Evolutionary conservation across 192 early-diverging fungal genomes (phyloP).

Genomic region (Backusella psychrophila): DNA sequence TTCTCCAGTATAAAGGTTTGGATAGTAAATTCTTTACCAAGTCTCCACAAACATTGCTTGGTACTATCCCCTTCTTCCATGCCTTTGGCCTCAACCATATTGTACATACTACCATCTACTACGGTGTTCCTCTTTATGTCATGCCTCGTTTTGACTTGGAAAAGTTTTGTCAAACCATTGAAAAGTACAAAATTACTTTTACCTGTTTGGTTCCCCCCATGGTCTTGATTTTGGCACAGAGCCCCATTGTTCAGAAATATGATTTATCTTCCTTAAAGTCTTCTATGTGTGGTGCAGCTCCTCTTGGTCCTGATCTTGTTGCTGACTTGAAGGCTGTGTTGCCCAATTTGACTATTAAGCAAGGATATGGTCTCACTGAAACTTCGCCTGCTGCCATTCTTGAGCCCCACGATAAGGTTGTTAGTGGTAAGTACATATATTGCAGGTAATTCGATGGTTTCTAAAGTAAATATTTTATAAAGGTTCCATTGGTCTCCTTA

Average conservation of each 20-base stretch:
- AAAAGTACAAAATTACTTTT: slow-evolving; percentile 62
- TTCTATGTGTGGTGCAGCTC: slow-evolving; percentile 64
- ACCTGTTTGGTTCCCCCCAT: slow-evolving; percentile 85
- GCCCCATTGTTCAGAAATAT: slow-evolving; percentile 61
- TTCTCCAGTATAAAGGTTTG: slow-evolving; percentile 3
- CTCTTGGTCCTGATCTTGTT: slow-evolving; percentile 51
- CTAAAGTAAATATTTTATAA: background rate
- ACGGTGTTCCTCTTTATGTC: slow-evolving; percentile 46
- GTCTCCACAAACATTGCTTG: background rate
- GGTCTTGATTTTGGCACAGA: slow-evolving; percentile 58
- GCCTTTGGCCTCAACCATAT: slow-evolving; percentile 25
- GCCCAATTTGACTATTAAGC: slow-evolving; percentile 37
- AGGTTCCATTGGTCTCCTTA: slow-evolving; percentile 65
- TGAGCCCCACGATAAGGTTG: slow-evolving; percentile 15
- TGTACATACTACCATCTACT: slow-evolving; percentile 6
- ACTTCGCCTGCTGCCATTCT: slow-evolving; percentile 50
- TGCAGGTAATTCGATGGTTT: background rate
- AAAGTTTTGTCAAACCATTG: slow-evolving; percentile 67
- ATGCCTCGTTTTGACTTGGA: slow-evolving; percentile 61
- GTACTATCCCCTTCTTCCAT: slow-evolving; percentile 31
- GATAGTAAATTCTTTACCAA: slow-evolving; percentile 43
- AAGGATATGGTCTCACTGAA: slow-evolving; percentile 80
- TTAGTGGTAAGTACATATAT: slow-evolving; percentile 30
- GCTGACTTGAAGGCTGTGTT: slow-evolving; percentile 31
- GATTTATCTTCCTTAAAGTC: slow-evolving; percentile 53